Percentiles rank a stretch among this genome's conserved stretches.
These are phyloP conservation scores for Diaporthe australafricana DNA, from an alignment of 2,329 filamentous ascomycete genomes.

Conservation along the genomic window DNA sequence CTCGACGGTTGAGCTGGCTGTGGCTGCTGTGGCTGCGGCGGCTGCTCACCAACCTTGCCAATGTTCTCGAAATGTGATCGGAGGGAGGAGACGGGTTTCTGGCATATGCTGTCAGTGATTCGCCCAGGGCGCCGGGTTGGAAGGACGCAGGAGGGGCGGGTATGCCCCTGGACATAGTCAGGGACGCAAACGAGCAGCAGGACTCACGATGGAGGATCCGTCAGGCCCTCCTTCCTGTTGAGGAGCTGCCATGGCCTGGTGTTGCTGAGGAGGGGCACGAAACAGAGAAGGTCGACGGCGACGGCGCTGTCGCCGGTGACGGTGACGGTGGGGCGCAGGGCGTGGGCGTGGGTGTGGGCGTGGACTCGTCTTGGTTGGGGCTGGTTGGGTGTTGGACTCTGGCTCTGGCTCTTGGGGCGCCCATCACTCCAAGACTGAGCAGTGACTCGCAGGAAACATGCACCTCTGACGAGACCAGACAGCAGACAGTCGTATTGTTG, in stretches of 20 bases:
- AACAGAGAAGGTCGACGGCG: conserved; percentile 23
- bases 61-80: conserved; percentile 86
- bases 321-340: conserved; percentile 39
- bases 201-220: conserved; percentile 79
- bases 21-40: conserved; percentile 45
- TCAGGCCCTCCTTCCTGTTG: conserved; percentile 65
- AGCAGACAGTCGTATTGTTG: conserved; percentile 12
- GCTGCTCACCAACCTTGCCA: conserved; percentile 59
- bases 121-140: neutral
- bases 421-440: conserved; percentile 37
- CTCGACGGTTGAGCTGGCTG: conserved; percentile 48
- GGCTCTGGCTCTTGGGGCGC: conserved; percentile 33
- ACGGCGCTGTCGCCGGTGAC: conserved; percentile 13
- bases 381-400: conserved; percentile 12
- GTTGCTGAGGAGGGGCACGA: conserved; percentile 27
- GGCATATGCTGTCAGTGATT: conserved; percentile 42
- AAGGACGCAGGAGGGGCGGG: conserved; percentile 36
- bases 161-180: neutral
- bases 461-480: conserved; percentile 25
- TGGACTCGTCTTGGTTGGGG: conserved; percentile 10
- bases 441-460: conserved; percentile 35
- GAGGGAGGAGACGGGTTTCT: conserved; percentile 87
- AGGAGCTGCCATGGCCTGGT: conserved; percentile 35
- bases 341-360: conserved; percentile 40
- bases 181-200: neutral